Conservation (phyloP, 805 yeast species). For the Naumovozyma castellii region DNA sequence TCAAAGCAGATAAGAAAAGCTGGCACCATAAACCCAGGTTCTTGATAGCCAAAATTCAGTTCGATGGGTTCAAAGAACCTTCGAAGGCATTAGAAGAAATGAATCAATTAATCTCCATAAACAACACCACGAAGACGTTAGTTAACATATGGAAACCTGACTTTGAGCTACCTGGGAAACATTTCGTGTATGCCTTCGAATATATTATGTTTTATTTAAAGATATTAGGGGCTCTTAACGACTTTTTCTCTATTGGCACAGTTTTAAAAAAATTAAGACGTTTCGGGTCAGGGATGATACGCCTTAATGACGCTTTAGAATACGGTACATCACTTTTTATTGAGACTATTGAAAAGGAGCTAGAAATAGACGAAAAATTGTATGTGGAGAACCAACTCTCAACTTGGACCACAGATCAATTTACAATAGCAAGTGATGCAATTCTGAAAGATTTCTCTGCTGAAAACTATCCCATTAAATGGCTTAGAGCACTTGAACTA, state of each 20-base stretch:
- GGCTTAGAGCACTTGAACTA: constrained; percentile 17
- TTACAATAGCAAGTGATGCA: constrained; percentile 16
- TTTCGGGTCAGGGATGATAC: constrained; percentile 65
- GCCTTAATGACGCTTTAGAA: constrained; percentile 23
- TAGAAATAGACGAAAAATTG: constrained; percentile 21
- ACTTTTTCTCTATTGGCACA: constrained; percentile 47
- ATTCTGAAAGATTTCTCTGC: constrained; percentile 13
- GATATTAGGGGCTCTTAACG: constrained; percentile 43
- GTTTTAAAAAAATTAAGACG: constrained; percentile 70
- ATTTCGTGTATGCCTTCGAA: constrained; percentile 65
- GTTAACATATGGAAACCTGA: constrained; percentile 92
- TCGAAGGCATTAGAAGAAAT: constrained; percentile 55
- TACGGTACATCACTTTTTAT: constrained; percentile 18
- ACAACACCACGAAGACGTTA: constrained; percentile 58
- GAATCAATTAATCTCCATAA: constrained; percentile 52
- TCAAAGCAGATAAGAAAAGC: constrained; percentile 60
- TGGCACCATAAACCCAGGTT: constrained; percentile 89
- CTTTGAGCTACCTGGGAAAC: constrained; percentile 84
- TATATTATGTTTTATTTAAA: constrained; percentile 59
- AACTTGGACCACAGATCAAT: constrained; percentile 18
- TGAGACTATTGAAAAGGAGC: constrained; percentile 11
- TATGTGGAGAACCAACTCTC: constrained; percentile 22
- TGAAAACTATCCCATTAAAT: constrained; percentile 11
- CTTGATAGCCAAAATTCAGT: constrained; percentile 54
- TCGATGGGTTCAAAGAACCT: constrained; percentile 44